Evolutionary conservation across 2,329 filamentous ascomycete genomes (phyloP).

Genomic region (Fusarium haematococcum): DNA sequence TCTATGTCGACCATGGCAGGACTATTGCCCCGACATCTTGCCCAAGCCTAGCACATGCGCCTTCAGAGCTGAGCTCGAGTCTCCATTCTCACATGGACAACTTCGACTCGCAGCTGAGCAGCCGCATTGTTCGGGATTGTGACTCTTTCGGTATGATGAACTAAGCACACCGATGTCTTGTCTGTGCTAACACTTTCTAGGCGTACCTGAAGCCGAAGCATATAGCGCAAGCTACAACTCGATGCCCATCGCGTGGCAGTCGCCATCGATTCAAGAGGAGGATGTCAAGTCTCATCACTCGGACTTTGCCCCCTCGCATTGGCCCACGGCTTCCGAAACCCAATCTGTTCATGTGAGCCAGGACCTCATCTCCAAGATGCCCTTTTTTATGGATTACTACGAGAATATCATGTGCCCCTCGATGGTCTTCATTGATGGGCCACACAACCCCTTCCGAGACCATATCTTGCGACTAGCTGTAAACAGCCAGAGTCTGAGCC

Average conservation of each 20-base stretch:
- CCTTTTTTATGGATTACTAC: conserved; percentile 93
- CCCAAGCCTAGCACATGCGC: conserved; percentile 70
- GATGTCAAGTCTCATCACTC: conserved; percentile 58
- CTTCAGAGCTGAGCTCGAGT: conserved; percentile 70
- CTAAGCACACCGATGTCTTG: conserved; percentile 50
- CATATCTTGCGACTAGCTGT: conserved; percentile 84
- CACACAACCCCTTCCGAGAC: conserved; percentile 85
- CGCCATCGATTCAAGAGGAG: conserved; percentile 55
- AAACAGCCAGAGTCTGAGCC: conserved; percentile 85
- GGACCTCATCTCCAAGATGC: conserved; percentile 80
- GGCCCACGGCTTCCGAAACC: conserved; percentile 60
- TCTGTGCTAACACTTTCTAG: conserved; percentile 55
- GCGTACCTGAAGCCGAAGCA: conserved; percentile 64
- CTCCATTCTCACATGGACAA: conserved; percentile 70
- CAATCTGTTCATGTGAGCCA: conserved; percentile 65
- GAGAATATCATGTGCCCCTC: conserved; percentile 91
- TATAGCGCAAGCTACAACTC: conserved; percentile 65
- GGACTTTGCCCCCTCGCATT: conserved; percentile 60
- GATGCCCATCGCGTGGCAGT: conserved; percentile 60
- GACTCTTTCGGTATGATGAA: conserved; percentile 66
- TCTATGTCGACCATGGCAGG: conserved; percentile 65
- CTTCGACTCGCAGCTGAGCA: conserved; percentile 67
- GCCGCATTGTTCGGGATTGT: conserved; percentile 66
- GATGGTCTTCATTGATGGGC: conserved; percentile 90
- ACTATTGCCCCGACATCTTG: conserved; percentile 67